Percentiles rank a stretch among this genome's conserved stretches.
phyloP scores from a whole-genome alignment of 1,139 yeast species.

The Geotrichum cucujoidarum region DNA sequence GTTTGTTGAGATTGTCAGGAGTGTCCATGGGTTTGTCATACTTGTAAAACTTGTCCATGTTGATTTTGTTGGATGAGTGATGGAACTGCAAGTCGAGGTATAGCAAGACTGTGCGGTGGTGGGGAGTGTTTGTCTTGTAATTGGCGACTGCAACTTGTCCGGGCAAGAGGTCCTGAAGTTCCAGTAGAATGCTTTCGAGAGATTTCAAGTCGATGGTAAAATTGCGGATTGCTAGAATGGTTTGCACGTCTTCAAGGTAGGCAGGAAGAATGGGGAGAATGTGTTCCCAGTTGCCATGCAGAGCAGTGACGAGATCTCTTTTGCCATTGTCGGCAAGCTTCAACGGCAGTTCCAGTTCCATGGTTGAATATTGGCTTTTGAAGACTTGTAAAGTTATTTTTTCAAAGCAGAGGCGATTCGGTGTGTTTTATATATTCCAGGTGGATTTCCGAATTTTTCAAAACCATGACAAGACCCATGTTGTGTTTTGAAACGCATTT shows the following conservation, averaged over 20 bases:
- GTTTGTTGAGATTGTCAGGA: neutral
- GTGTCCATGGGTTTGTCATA: neutral
- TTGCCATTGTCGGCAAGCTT: neutral
- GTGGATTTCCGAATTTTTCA: no score
- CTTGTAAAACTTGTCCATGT: neutral
- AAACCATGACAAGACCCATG: no score
- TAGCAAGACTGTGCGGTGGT: slow-evolving; percentile 3
- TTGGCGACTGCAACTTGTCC: slow-evolving; percentile 9
- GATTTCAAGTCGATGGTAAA: neutral
- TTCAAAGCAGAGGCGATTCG: no score
- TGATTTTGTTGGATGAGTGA: neutral
- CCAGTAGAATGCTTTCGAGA: slow-evolving; percentile 2
- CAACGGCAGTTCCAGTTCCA: neutral
- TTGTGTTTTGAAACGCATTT: no score
- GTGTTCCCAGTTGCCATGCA: slow-evolving; percentile 8
- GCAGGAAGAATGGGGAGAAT: slow-evolving; percentile 10
- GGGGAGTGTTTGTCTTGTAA: neutral
- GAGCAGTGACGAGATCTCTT: neutral
- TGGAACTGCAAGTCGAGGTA: slow-evolving; percentile 11
- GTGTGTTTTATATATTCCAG: no score
- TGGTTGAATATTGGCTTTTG: no score
- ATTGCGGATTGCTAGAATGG: neutral
- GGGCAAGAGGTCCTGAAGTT: slow-evolving; percentile 7
- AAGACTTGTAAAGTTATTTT: no score
- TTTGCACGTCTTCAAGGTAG: slow-evolving; percentile 6